Base-by-base conservation (phyloP, 106 monocot genomes). In the Dioscorea zingiberensis region DNA sequence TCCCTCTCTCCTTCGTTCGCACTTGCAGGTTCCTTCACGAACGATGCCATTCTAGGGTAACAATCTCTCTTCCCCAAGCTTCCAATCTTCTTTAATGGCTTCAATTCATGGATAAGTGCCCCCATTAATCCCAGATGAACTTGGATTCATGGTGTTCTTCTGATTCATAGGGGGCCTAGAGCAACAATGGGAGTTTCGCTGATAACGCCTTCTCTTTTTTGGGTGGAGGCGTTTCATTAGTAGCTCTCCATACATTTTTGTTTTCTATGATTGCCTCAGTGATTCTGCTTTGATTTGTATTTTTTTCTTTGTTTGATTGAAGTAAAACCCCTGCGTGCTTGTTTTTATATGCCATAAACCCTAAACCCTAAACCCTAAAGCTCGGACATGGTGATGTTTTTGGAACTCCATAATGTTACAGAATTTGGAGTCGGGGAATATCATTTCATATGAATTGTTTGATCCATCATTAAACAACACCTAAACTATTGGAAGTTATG, bases 121-220 rank as follows among this genome's bases (percentile, higher is more conserved):
- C 19, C 51, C 51, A 51, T 51, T 51, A 51, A 51, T 51, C 51
- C 51, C 51, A 51, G 51, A 51, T 51, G 51, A 51, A 19, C 51
- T 51, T 18, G 15, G 0, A 18, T 51, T 51, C 51, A 38, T 38
- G 38, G 51, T 51, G 51, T 51, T 51, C 19, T 18, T 51, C 51
- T 51, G 51, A 51, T 51, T 51, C 51, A 51, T 51, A 19, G 51
- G 51, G 19, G 51, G 51, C 51, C 51, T 16, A 51, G 51, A 51
- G 4, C 51, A 19, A 51, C 3, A 15, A 51, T 51, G 51, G 51
- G 51, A 19, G 15, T 51, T 51, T 51, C 51, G 51, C 51, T 51
- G 51, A 51, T 51, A 19, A 19, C 13, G 51, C 51, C 51, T 51
- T 51, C 19, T 51, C 51, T 19, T 18, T 51, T 13, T 51, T n/a